Percentiles rank a stretch among this genome's conserved stretches.
phyloP scores from a whole-genome alignment of 106 monocot genomes.

The Hemerocallis citrina region DNA sequence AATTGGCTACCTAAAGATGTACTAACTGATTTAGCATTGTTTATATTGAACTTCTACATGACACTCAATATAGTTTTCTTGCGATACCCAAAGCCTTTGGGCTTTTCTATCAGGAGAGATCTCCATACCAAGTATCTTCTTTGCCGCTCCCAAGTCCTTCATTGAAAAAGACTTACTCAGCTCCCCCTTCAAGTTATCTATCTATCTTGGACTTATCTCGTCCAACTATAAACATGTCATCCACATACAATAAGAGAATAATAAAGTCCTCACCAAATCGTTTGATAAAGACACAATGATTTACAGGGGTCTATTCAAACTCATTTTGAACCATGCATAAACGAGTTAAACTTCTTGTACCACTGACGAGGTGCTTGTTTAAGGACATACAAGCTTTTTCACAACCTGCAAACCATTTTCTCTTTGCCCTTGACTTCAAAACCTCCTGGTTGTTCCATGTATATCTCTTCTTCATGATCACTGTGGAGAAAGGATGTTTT shows the following conservation, averaged over 20 bases:
- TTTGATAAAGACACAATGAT: slow-evolving; percentile 3
- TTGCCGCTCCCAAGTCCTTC: slow-evolving; percentile 9
- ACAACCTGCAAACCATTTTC: too few relatives aligned
- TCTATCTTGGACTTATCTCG: background rate
- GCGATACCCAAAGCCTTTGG: background rate
- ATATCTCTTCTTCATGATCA: too few relatives aligned
- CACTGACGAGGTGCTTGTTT: too few relatives aligned
- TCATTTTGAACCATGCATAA: background rate
- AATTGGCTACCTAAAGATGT: background rate
- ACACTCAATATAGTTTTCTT: slow-evolving; percentile 7
- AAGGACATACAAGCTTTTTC: too few relatives aligned
- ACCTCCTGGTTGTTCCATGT: too few relatives aligned
- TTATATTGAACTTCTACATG: background rate
- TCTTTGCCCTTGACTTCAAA: too few relatives aligned
- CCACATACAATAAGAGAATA: background rate
- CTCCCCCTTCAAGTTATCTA: background rate
- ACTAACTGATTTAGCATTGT: background rate
- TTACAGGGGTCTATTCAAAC: background rate
- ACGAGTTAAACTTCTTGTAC: background rate
- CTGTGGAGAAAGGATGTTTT: too few relatives aligned
- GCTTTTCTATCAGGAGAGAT: background rate
- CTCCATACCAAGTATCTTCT: background rate
- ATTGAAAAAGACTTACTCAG: slow-evolving; percentile 1
- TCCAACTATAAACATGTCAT: background rate
- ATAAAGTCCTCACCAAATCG: background rate